Conservation (phyloP, 1,284 basidiomycete species). For the Boletus mariae region DNA sequence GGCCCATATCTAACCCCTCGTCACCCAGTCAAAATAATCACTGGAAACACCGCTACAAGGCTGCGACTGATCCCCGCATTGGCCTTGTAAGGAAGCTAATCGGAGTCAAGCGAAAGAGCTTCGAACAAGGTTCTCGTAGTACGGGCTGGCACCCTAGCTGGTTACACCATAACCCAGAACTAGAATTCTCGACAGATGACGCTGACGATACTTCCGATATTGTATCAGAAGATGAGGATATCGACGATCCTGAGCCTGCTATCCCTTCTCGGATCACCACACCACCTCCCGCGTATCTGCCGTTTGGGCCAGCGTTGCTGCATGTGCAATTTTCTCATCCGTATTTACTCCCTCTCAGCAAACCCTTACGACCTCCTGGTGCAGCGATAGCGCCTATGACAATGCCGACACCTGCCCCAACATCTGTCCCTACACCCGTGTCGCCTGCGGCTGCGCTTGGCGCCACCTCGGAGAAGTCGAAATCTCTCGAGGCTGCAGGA, state of each 20-base stretch:
- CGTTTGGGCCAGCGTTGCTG: slow-evolving; percentile 60
- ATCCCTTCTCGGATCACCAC: slow-evolving; percentile 56
- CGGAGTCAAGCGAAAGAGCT: slow-evolving; percentile 58
- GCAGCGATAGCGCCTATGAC: slow-evolving; percentile 42
- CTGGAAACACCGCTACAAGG: slow-evolving; percentile 52
- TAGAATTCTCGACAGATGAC: slow-evolving; percentile 15
- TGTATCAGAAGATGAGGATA: slow-evolving; percentile 37
- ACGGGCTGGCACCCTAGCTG: slow-evolving; percentile 36
- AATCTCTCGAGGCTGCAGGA: slow-evolving; percentile 62
- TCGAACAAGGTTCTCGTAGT: slow-evolving; percentile 29
- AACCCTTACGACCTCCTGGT: slow-evolving; percentile 53
- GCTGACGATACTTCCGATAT: slow-evolving; percentile 35
- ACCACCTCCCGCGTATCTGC: slow-evolving; percentile 65
- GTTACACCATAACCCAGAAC: slow-evolving; percentile 40
- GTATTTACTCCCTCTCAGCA: slow-evolving; percentile 54
- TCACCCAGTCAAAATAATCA: slow-evolving; percentile 23
- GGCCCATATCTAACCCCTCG: slow-evolving; percentile 20
- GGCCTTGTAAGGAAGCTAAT: slow-evolving; percentile 60
- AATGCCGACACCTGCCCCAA: slow-evolving; percentile 39
- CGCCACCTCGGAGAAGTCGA: slow-evolving; percentile 56
- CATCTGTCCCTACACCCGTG: slow-evolving; percentile 71
- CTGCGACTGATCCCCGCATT: slow-evolving; percentile 63
- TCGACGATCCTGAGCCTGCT: slow-evolving; percentile 30
- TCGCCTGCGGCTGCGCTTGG: slow-evolving; percentile 68
- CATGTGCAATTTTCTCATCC: slow-evolving; percentile 63